Evolutionary conservation across 1,284 basidiomycete genomes (phyloP), one percentile per base, ranked within the genome.

Genomic region (Malassezia nana): DNA sequence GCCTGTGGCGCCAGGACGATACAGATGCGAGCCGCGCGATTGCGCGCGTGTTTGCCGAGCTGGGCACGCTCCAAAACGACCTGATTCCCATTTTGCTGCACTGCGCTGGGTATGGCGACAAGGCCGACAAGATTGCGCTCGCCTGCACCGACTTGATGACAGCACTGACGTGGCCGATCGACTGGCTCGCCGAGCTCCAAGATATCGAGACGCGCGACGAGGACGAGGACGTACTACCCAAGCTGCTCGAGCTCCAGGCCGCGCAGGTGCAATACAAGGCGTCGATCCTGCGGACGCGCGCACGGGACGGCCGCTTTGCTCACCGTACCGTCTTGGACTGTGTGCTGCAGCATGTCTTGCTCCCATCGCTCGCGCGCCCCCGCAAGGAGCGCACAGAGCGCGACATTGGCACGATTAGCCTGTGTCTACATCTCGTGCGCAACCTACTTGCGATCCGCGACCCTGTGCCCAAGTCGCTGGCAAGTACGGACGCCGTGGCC

Each of bases 111-210:
- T 56, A 53, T 18, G 67, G 62, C 10, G 63, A 63, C 25, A 40
- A 61, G n/a, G 60, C 35, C 6, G 43, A 55, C 52, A 65, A 69
- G 30, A 69, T 72, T 46, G 70, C 72, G 2, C 52, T 74, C 1
- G 72, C 72, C 6, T 71, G 68, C 39, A 66, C 64, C 25, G 72
- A 74, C 41, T 56, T 74, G n/a, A 57, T 74, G 43, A 74, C 68
- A 6, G 65, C 70, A 1, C 55, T 74, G 42, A 74, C 72, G 0
- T 74, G 72, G 72, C 72, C 72, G 1, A 62, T 74, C 15, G 68
- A 72, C 51, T 63, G 60, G 10, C 45, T 57, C 6, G 67, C 64
- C 38, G 72, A 73, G 47, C 35, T 69, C 6, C 62, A 61, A 33
- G 67, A 65, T 32, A 64, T 63, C 10, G 55, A 62, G 28, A 62